These are phyloP conservation scores for Friedmanniomyces endolithicus DNA, from an alignment of 495 filamentous ascomycete genomes.

Conservation along the genomic window DNA sequence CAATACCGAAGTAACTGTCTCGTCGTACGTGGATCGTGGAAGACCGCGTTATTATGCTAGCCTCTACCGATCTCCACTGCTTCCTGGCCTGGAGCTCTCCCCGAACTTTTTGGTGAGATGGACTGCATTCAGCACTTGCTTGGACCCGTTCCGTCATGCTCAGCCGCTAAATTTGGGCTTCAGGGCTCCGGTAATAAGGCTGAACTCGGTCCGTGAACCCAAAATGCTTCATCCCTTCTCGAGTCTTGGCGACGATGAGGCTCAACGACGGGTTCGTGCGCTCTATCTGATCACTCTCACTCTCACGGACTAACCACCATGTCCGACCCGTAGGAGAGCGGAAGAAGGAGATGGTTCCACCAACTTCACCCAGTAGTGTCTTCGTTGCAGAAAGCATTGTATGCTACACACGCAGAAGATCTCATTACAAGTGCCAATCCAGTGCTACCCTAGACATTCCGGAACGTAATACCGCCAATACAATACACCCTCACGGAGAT, in stretches of 20 bases:
- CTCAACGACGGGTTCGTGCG: background rate
- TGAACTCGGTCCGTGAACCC: background rate
- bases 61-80: too few species aligned
- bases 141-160: background rate
- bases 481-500: slow-evolving; percentile 3
- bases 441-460: background rate
- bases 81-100: background rate
- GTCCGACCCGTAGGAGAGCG: background rate
- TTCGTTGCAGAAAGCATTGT: too few species aligned
- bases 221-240: background rate
- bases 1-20: too few species aligned
- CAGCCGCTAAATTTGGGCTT: background rate
- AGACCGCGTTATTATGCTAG: too few species aligned
- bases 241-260: background rate
- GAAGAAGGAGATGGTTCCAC: too few species aligned
- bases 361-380: too few species aligned
- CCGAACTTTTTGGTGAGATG: background rate
- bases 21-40: too few species aligned
- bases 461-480: background rate
- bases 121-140: background rate
- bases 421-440: background rate
- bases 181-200: background rate
- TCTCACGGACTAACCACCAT: background rate
- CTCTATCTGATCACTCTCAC: too few species aligned
- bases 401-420: background rate